Evolutionary conservation across 345 rosid genomes (phyloP).

Genomic region (Citrus hindsii): DNA sequence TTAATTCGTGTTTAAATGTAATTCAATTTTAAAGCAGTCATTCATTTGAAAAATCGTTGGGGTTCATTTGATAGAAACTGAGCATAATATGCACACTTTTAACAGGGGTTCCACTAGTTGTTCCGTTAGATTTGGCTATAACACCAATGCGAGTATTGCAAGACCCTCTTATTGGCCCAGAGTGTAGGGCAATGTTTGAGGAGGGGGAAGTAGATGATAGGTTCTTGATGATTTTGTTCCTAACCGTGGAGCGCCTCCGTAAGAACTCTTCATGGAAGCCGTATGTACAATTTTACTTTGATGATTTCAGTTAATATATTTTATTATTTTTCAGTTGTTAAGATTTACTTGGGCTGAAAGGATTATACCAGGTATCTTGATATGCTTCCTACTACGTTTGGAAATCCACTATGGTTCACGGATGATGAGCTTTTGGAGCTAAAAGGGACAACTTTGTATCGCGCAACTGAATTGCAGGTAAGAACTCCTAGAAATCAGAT

Average conservation of each 20-base stretch:
- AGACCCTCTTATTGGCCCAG: slow-evolving; percentile 85
- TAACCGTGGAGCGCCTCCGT: slow-evolving; percentile 75
- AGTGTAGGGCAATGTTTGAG: slow-evolving; percentile 78
- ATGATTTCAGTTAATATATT: background rate
- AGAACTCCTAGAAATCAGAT: slow-evolving; percentile 2
- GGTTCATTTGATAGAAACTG: background rate
- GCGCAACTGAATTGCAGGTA: slow-evolving; percentile 82
- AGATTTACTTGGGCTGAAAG: slow-evolving; percentile 20
- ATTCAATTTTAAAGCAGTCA: background rate
- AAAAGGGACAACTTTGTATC: slow-evolving; percentile 70
- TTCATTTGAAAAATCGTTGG: background rate
- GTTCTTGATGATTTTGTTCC: slow-evolving; percentile 75
- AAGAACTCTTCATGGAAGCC: slow-evolving; percentile 85
- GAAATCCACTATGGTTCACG: slow-evolving; percentile 87
- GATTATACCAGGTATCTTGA: slow-evolving; percentile 64
- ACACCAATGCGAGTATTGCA: slow-evolving; percentile 97
- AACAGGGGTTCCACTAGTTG: slow-evolving; percentile 71
- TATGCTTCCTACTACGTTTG: slow-evolving; percentile 78
- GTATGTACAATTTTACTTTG: slow-evolving; percentile 31
- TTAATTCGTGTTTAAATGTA: background rate
- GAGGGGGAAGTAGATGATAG: slow-evolving; percentile 88
- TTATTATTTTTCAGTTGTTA: background rate
- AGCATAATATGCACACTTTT: background rate
- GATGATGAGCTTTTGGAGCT: slow-evolving; percentile 75
- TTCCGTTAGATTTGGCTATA: slow-evolving; percentile 80